Evolutionary conservation across 2,329 filamentous ascomycete species (phyloP).

Genomic region (Dactylellina haptotyla): DNA sequence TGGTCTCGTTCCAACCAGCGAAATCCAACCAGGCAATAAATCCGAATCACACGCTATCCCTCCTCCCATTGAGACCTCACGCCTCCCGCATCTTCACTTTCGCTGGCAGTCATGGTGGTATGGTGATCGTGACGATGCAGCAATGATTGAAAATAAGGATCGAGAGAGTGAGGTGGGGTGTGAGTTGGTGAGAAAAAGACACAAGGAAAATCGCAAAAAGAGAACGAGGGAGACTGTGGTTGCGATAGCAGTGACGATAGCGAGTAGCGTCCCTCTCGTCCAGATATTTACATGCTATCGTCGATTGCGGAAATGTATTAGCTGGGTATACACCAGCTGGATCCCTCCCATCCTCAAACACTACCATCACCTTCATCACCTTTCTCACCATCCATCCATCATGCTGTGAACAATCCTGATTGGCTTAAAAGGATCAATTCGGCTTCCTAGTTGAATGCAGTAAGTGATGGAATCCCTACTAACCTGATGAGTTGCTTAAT

Average conservation of each 20-base stretch:
- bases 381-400: neutral
- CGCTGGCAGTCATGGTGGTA: neutral
- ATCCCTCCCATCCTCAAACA: neutral
- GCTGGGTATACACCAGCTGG: too few relatives aligned
- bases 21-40: slow-evolving; percentile 30
- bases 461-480: neutral
- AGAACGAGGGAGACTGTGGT: too few relatives aligned
- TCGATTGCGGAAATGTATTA: too few relatives aligned
- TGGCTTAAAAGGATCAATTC: neutral
- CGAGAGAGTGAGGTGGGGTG: too few relatives aligned
- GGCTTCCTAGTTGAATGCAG: neutral
- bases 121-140: too few relatives aligned
- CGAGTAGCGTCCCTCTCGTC: neutral
- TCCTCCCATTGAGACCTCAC: slow-evolving; percentile 20
- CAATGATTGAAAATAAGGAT: too few relatives aligned
- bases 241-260: neutral
- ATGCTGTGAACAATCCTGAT: neutral
- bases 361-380: neutral
- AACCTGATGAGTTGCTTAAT: slow-evolving; percentile 23
- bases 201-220: too few relatives aligned
- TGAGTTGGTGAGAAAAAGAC: too few relatives aligned
- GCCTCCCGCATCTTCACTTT: neutral
- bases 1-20: slow-evolving; percentile 53
- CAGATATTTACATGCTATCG: neutral
- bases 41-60: slow-evolving; percentile 10